These are phyloP conservation scores for Cryphonectria radicalis DNA, from an alignment of 2,329 filamentous ascomycete species.

Conservation along the genomic window DNA sequence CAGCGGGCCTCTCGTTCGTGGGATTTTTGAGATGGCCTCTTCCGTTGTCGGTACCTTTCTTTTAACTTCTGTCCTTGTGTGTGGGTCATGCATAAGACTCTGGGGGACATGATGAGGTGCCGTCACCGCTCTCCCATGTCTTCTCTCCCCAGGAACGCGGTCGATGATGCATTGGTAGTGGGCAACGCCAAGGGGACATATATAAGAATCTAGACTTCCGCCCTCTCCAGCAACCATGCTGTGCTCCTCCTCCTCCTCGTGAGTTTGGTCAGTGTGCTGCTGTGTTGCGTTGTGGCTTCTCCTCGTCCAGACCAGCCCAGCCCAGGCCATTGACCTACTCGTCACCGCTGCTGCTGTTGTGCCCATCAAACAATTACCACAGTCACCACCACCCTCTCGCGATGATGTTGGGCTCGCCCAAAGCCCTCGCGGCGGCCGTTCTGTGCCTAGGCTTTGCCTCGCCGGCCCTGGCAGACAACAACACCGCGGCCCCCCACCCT, in stretches of 20 bases:
- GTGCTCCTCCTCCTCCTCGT: background rate
- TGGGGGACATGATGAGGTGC: conserved; percentile 8
- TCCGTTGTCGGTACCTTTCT: background rate
- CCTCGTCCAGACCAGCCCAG: background rate
- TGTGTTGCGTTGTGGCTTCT: background rate
- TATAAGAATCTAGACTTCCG: background rate
- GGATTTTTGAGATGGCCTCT: conserved; percentile 10
- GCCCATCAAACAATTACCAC: background rate
- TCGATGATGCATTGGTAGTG: background rate
- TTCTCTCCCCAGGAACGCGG: background rate
- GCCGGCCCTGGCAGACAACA: conserved; percentile 26
- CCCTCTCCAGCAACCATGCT: background rate
- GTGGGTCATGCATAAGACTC: background rate
- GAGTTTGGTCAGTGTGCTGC: background rate
- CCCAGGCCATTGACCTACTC: background rate
- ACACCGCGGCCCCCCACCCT: conserved; percentile 30
- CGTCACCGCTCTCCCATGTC: background rate
- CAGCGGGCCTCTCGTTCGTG: conserved; percentile 21
- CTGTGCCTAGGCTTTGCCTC: conserved; percentile 12
- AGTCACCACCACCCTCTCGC: background rate
- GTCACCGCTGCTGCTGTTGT: too few species aligned
- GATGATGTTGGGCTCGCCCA: conserved; percentile 24
- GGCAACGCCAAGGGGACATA: background rate
- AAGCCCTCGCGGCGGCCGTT: conserved; percentile 26
- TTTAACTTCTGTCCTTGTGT: background rate